Evolutionary conservation across 176 grass and related monocot species (phyloP), one percentile per base, ranked within the genome.

Genomic region (Alopecurus myosuroides): DNA sequence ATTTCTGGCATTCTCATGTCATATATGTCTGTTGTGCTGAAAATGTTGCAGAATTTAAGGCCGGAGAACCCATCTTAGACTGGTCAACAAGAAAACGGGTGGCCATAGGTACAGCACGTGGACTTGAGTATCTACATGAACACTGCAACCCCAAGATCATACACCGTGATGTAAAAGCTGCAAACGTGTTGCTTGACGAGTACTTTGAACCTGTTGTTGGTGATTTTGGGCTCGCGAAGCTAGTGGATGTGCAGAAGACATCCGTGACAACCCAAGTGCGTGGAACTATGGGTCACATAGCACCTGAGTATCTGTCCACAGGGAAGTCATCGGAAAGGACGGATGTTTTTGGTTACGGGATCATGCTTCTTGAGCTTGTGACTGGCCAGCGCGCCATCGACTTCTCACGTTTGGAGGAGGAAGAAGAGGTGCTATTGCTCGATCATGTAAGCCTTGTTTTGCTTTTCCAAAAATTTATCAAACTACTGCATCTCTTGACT

Each of bases 121-220:
- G 97, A 28, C 78, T 98, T 58, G 97, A 98, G 78, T 98, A 98
- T 76, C 86, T 98, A 31, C 97, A 98, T 41, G 97, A 98, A 79
- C 96, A 98, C 88, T 98, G 96, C 70, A 95, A 94, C 60, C 96
- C 93, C 48, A 98, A 98, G 72, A 98, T 98, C 78, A 98, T 98
- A 71, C 96, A 98, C 85, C 89, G 96, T 25, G 96, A 98, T 57
- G 96, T 98, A 20, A 98, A 98, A 78, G 93, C 96, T 77, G 96
- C 96, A 26, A 98, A 98, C 39, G 93, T 98, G 29, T 87, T 98
- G 85, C 96, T 98, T 70, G 96, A 98, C 85, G 96, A 95, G 61
- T 89, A 87, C 40, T 95, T 98, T 52, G 96, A 95, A 79, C 90
- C 96, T 0, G 96, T 93, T 65, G 96, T 98, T 66, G 96, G 96